phyloP scores from a whole-genome alignment of 2,329 filamentous ascomycete genomes.

The Diaporthe sp. region DNA sequence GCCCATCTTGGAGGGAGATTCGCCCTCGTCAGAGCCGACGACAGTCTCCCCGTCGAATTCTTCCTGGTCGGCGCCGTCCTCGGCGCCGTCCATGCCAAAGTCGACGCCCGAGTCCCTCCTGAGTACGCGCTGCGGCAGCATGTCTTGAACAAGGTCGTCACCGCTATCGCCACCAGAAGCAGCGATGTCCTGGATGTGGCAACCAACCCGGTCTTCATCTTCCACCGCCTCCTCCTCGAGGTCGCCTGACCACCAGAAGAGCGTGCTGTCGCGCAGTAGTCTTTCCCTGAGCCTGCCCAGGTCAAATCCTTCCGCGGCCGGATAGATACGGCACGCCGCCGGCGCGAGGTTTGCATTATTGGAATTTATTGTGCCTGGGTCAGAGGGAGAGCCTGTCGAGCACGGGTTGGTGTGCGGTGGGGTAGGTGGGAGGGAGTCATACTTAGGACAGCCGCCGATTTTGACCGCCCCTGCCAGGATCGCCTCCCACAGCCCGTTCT shows the following conservation, averaged over 20 bases:
- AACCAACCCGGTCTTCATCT: neutral
- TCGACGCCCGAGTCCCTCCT: slow-evolving; percentile 25
- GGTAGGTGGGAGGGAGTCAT: neutral
- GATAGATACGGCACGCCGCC: slow-evolving; percentile 36
- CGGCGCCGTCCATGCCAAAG: slow-evolving; percentile 6
- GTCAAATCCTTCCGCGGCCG: slow-evolving; percentile 9
- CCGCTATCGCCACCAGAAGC: neutral
- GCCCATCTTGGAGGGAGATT: too few species aligned
- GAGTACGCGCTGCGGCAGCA: neutral
- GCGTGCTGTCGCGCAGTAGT: slow-evolving; percentile 17
- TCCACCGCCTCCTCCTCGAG: neutral
- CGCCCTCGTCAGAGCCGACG: neutral
- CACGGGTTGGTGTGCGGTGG: neutral
- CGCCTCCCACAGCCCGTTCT: slow-evolving; percentile 4
- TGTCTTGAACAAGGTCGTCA: neutral
- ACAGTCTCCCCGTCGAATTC: neutral
- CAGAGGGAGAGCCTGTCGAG: neutral
- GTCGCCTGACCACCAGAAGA: slow-evolving; percentile 35
- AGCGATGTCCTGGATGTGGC: neutral
- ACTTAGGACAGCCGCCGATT: neutral
- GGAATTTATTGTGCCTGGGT: neutral
- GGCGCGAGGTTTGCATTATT: slow-evolving; percentile 17
- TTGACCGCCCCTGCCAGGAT: slow-evolving; percentile 6
- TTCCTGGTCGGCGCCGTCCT: neutral
- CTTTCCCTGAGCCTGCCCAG: slow-evolving; percentile 24